Evolutionary conservation across 73 alveolate species (phyloP), one percentile per base, ranked within the genome.

Genomic region (Paramecium primaurelia): DNA sequence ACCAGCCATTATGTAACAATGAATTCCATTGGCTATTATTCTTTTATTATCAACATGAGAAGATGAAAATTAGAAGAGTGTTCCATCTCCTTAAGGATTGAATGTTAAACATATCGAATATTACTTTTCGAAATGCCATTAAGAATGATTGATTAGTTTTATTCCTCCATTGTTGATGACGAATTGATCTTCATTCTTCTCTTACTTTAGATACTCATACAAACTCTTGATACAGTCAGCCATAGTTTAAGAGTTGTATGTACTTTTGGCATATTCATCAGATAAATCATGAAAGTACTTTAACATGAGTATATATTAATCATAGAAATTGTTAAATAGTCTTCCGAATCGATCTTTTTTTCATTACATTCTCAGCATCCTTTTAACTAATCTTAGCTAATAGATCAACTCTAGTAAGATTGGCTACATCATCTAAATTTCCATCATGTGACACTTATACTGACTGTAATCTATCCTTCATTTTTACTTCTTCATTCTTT

Each of bases 341-440:
- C 40, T 59, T 59, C 77, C 77, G n/a, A 14, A 59, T 59, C 8
- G 77, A 59, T 59, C 77, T 59, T 59, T 86, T 77, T 32, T 45
- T 58, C 45, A 69, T 88, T 40, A 58, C 86, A 38, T 88, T 88
- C 22, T 88, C 93, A 69, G 93, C 93, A 26, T 88, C 93, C 40
- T 28, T 80, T 37, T 80, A 40, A 47, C 86, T 88, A 6, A 88
- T 38, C 32, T 59, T 59, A 9, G 91, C 93, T 20, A 88, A 59
- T 30, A 88, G 38, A 88, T 88, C 93, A 40, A 88, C 80, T 88
- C 93, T 64, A 44, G 90, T 69, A 14, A 88, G 38, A 22, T 88
- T 71, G 14, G 89, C 84, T 26, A 60, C 38, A 30, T 71, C 86
- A 32, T 71, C 86, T 47, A 71, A 12, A 45, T 58, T 59, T 45